Base-by-base conservation (phyloP, 192 early-diverging fungal genomes). In the Hyaloraphidium curvatum region DNA sequence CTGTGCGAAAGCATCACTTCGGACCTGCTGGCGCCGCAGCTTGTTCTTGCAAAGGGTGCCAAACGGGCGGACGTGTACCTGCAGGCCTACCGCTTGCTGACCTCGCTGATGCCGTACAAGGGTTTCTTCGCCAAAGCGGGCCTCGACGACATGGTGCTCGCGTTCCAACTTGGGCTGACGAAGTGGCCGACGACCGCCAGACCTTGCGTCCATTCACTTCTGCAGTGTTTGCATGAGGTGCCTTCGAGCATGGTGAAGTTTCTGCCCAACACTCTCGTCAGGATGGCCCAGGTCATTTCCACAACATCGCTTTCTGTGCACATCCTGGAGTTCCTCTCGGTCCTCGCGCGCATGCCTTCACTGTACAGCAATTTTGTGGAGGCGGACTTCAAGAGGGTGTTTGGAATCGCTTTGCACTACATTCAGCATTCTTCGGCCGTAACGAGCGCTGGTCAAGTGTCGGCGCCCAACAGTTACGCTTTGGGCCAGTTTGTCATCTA, bases 311-410 rank as follows among this genome's bases (percentile, higher is more conserved):
- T 94, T 51, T 80, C 79, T 35, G 80, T 89, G 16, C 83, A 84
- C 55, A 83, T 90, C 57, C 67, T 98, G 23, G 88, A 93, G 66
- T 95, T 93, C 67, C 68, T 94, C 23, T 84, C 84, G n/a, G 76
- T 80, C 0, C 65, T 98, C 3, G 88, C 89, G 7, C 76, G 83
- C 16, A 61, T 85, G 16, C 87, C 82, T 17, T 65, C 67, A 22
- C 62, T 98, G 2, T 82, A 82, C 58, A 70, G 78, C 3, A 89
- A 89, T 61, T 81, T 93, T 37, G 82, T 75, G 0, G 78, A 77
- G 19, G 60, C 66, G 16, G 86, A 91, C 53, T 89, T 86, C 56
- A 84, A 82, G 58, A 68, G 76, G 28, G 75, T 98, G 16, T 95
- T 96, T 76, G 84, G 79, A 1, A 88, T 96, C 55, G 87, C 91